Evolutionary conservation across 768 basidiomycete genomes (phyloP), one percentile per base, ranked within the genome.

Genomic region (Gymnopilus dilepis): DNA sequence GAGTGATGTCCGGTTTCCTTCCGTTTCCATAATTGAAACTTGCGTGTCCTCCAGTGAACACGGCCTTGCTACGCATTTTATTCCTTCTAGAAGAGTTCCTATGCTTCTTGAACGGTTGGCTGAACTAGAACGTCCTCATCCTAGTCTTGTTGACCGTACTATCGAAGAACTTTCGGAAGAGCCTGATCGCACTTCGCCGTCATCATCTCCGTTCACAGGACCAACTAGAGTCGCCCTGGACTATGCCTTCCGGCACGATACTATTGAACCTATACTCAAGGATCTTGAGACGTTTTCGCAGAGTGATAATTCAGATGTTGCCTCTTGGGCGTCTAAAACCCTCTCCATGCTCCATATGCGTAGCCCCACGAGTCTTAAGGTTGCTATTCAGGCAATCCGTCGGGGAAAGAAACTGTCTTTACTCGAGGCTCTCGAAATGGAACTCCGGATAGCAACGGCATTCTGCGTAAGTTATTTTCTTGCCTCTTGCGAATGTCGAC

Each of bases 11-110:
- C 34, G 52, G 31, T 34, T 51, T 24, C 58, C 42, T 55, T 34
- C 59, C 41, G 52, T 45, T 60, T 51, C 58, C 17, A 17, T 41
- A n/a, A 13, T 38, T 57, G 28, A 53, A 47, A 37, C 59, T 24
- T 54, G 19, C 40, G 59, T 42, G 22, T 51, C 66, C 56, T 62
- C 57, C 70, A 97, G 95, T 69, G 94, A 95, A 64, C 86, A 89
- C 69, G 97, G 97, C 31, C 83, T 99, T 68, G 96, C 97, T 4
- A 98, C 97, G 2, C 97, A 99, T 74, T 99, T 83, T 69, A 84
- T 99, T 56, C 87, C 94, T 9, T 89, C 92, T 15, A 79, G 88
- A 57, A 83, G 89, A 38, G 78, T 97, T 37, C 86, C 91, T 15
- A 80, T 82, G 41, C 84, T 98, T 50, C 78, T 93, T 41, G 81